Evolutionary conservation across 169 alveolate species (phyloP), one percentile per base, ranked within the genome.

Genomic region (Perkinsus olseni): DNA sequence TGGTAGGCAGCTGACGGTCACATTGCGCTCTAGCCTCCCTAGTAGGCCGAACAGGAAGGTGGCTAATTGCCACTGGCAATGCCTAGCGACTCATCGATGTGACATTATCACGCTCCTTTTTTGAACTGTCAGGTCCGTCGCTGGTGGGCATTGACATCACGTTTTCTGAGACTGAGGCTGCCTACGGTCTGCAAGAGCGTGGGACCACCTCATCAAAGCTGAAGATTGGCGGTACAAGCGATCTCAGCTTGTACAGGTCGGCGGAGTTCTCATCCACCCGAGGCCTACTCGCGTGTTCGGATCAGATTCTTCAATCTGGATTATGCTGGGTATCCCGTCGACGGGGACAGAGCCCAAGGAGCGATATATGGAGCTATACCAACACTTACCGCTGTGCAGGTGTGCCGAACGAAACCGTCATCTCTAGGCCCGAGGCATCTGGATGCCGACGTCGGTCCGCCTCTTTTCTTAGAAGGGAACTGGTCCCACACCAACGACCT

Each of bases 231-330:
- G 82, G 82, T 1, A 21, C 34, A 13, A 62, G 34, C 34, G 82
- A 62, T 62, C 37, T 28, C 36, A 24, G 34, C 1, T 24, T 62
- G 34, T 62, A 62, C 82, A 62, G 82, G 82, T 62, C 1, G 34
- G 37, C 10, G 36, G 1, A 24, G 37, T 62, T 4, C 36, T 21
- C 17, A 62, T 28, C 28, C 28, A 62, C 34, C 31, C 82, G 62
- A 45, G 6, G 62, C 6, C 17, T 6, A 17, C 17, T 10, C 6
- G 24, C 34, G 31, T 1, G 8, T 62, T 62, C 37, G 8, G 8
- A 11, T 13, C 0, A 93, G 95, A 37, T 38, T 92, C 74, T 94
- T 37, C 93, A 94, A 94, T n/a, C 91, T 92, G 74, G 95, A 94
- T 34, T 40, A 39, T 4, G 91, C 38, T 48, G 92, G 39, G 74